Conservation (phyloP, 2,329 filamentous ascomycete species). For the Alternaria alternata region DNA sequence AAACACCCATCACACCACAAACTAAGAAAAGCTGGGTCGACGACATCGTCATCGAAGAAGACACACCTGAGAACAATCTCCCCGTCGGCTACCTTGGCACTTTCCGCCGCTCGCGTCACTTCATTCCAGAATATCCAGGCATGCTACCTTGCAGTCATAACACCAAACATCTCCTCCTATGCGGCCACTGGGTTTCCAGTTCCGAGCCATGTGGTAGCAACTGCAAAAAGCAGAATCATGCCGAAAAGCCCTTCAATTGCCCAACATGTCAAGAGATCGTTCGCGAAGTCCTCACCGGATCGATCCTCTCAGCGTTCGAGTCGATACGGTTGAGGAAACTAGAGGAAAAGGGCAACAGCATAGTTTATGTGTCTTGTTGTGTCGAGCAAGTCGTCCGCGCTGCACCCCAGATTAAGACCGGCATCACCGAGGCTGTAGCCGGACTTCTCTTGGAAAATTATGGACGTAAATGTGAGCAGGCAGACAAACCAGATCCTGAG, state of each 20-base stretch:
- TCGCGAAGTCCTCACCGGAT: slow-evolving; percentile 3
- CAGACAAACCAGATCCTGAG: not conserved
- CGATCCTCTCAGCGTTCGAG: not conserved
- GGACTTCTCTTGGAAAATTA: not conserved
- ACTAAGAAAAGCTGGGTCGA: not conserved
- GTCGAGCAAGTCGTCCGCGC: not conserved
- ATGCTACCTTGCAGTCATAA: not conserved
- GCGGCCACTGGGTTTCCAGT: slow-evolving; percentile 22
- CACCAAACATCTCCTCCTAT: slow-evolving; percentile 17
- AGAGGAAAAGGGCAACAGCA: not conserved
- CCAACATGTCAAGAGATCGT: slow-evolving; percentile 13
- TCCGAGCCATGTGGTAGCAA: slow-evolving; percentile 18
- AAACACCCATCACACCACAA: not conserved
- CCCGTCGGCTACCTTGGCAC: slow-evolving; percentile 26
- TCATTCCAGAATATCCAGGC: not conserved
- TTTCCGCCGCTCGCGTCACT: slow-evolving; percentile 11
- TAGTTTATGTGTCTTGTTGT: not conserved
- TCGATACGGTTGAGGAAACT: not conserved
- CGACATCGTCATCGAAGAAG: not conserved
- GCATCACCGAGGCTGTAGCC: not conserved
- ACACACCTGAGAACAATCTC: not conserved
- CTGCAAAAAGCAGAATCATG: slow-evolving; percentile 9
- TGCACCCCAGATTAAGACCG: not conserved
- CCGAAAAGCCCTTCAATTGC: slow-evolving; percentile 15
- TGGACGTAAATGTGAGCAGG: not conserved